phyloP scores from a whole-genome alignment of 495 filamentous ascomycete species.

The Aspergillus hancockii region DNA sequence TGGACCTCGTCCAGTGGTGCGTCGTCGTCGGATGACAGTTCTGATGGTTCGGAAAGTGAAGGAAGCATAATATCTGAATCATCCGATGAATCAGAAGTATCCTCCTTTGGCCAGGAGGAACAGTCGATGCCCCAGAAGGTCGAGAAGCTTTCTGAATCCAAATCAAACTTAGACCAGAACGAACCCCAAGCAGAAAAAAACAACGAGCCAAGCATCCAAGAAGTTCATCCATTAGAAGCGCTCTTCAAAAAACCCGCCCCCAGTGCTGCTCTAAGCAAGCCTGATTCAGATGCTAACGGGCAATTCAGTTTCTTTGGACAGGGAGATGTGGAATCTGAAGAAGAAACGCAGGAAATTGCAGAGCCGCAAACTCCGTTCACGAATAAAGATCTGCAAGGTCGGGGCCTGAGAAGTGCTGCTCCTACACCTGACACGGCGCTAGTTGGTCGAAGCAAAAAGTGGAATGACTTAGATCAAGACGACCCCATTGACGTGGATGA shows the following conservation, averaged over 20 bases:
- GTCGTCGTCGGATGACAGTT: constrained; percentile 32
- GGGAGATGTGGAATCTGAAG: constrained; percentile 50
- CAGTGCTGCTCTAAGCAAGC: constrained; percentile 32
- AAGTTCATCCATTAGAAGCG: constrained; percentile 83
- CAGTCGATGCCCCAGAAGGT: constrained; percentile 17
- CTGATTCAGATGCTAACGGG: constrained; percentile 45
- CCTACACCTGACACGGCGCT: constrained; percentile 95
- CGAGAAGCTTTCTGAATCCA: constrained; percentile 10
- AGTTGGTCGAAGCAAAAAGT: constrained; percentile 44
- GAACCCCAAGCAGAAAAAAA: constrained; percentile 12
- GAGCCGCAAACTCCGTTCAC: constrained; percentile 80
- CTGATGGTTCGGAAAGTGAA: constrained; percentile 27
- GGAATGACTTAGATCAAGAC: constrained; percentile 25
- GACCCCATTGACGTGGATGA: constrained; percentile 36
- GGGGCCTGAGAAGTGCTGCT: constrained; percentile 78
- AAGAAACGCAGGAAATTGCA: constrained; percentile 37
- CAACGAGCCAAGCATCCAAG: constrained; percentile 34
- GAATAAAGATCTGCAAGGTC: constrained; percentile 70
- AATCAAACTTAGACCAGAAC: constrained; percentile 13
- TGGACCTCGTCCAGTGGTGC: constrained; percentile 50
- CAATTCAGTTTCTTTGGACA: constrained; percentile 65
- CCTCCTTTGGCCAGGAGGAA: constrained; percentile 18
- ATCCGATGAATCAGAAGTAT: constrained; percentile 28
- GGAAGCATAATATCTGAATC: constrained; percentile 26
- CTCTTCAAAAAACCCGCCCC: constrained; percentile 75